Evolutionary conservation across 2,329 filamentous ascomycete species (phyloP), one percentile per base, ranked within the genome.

Genomic region (Neocatenulostroma microsporum): DNA sequence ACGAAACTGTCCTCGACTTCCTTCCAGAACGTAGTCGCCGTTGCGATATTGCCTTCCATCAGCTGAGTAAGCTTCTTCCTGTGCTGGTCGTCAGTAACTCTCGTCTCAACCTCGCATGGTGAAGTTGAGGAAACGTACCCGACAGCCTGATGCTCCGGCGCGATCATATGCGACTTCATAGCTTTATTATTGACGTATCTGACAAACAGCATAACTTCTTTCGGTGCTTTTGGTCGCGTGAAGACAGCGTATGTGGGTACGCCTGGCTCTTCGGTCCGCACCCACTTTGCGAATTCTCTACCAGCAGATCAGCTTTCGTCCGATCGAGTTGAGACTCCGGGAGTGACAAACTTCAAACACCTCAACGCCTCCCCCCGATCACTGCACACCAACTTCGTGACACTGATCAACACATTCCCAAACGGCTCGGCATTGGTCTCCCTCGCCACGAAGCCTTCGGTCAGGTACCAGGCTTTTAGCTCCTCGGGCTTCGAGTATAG

Each of bases 1-100:
- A 54, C 45, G 37, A 56, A 54, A 31, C 53, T 54, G 40, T 56
- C 53, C 11, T 47, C 41, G n/a, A 54, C 35, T 25, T 56, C 51
- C 21, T 46, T 37, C 53, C 53, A 54, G 21, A 51, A 21, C 12
- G 46, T 53, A 20, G 50, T 54, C 9, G 36, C 29, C 14, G 27
- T 37, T 3, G 30, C 35, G 12, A 48, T 21, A 15, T 45, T 39
- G 26, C 41, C 39, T 15, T 47, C 44, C 17, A 47, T 23, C 10
- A 40, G 17, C 21, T 36, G 39, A 23, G 31, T 27, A n/a, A 52
- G 36, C 33, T 43, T 37, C 38, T 50, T 45, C 21, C 49, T 51
- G 30, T 21, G 9, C 2, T 10, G 26, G 39, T 36, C n/a, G n/a
- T n/a, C n/a, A n/a, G n/a, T n/a, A 19, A 26, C 7, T 6, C 30